Evolutionary conservation across 139 green algal genomes (phyloP).

Genomic region (Tetradesmus obliquus): DNA sequence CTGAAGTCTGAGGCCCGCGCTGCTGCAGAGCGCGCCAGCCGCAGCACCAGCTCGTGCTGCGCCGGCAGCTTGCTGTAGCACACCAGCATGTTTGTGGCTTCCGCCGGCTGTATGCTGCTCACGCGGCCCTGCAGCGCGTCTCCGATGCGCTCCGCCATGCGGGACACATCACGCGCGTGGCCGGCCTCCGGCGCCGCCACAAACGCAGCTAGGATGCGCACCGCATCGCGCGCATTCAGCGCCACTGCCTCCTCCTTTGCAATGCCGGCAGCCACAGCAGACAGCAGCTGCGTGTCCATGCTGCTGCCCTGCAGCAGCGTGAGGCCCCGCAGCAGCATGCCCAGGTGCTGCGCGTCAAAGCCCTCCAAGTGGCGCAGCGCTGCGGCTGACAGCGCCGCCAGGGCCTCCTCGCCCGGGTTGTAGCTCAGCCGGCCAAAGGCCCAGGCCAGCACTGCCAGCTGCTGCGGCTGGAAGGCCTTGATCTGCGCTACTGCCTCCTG

Average conservation of each 20-base stretch:
- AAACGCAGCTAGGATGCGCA: constrained; percentile 29
- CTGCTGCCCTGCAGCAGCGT: background rate
- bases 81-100: constrained; percentile 26
- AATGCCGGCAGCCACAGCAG: constrained; percentile 37
- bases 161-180: background rate
- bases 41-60: constrained; percentile 29
- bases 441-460: constrained; percentile 38
- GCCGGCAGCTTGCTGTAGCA: constrained; percentile 32
- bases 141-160: constrained; percentile 19
- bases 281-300: constrained; percentile 19
- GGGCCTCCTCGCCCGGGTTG: background rate
- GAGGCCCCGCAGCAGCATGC: constrained; percentile 38
- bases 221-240: constrained; percentile 5
- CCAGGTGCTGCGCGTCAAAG: constrained; percentile 23
- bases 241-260: constrained; percentile 24
- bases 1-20: background rate
- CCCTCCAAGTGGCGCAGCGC: constrained; percentile 16
- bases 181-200: constrained; percentile 12
- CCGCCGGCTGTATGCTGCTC: background rate
- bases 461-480: background rate
- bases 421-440: background rate
- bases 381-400: background rate
- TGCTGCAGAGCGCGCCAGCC: background rate
- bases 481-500: constrained; percentile 36
- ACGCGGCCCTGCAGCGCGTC: background rate